These are phyloP conservation scores for Aspergillus versicolor DNA, from an alignment of 2,329 filamentous ascomycete species.

Conservation along the genomic window DNA sequence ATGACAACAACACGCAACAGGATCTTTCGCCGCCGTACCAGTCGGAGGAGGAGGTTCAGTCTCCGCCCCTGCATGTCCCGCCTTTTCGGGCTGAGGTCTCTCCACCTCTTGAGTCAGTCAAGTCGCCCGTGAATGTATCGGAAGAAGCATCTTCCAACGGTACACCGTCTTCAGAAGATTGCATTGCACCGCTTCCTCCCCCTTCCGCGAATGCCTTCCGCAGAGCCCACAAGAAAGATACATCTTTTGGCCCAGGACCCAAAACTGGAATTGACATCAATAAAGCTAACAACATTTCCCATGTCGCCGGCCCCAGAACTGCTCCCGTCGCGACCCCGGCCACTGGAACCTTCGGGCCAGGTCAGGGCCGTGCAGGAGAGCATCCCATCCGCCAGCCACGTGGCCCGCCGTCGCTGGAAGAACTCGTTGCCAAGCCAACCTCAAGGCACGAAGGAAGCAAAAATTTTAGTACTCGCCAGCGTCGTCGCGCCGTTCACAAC, in stretches of 20 bases:
- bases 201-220: constrained; percentile 91
- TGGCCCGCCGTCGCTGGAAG: constrained; percentile 86
- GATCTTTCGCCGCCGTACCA: constrained; percentile 35
- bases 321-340: constrained; percentile 76
- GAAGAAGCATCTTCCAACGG: constrained; percentile 63
- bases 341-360: constrained; percentile 86
- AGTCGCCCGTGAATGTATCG: constrained; percentile 59
- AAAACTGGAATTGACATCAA: constrained; percentile 46
- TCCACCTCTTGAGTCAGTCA: constrained; percentile 66
- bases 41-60: constrained; percentile 42
- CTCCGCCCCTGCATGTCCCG: constrained; percentile 54
- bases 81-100: constrained; percentile 79
- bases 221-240: constrained; percentile 87
- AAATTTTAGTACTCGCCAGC: constrained; percentile 92
- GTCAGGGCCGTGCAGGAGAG: constrained; percentile 88
- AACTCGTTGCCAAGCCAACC: constrained; percentile 85
- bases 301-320: constrained; percentile 69
- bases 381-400: constrained; percentile 92
- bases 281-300: constrained; percentile 53
- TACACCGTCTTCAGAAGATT: constrained; percentile 67
- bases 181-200: constrained; percentile 73
- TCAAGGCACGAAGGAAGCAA: constrained; percentile 92
- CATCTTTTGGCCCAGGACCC: constrained; percentile 63
- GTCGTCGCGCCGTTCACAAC: constrained; percentile 87
- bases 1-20: constrained; percentile 64